phyloP scores from a whole-genome alignment of 805 yeast genomes.

The Nakazawaea laoshanensis region DNA sequence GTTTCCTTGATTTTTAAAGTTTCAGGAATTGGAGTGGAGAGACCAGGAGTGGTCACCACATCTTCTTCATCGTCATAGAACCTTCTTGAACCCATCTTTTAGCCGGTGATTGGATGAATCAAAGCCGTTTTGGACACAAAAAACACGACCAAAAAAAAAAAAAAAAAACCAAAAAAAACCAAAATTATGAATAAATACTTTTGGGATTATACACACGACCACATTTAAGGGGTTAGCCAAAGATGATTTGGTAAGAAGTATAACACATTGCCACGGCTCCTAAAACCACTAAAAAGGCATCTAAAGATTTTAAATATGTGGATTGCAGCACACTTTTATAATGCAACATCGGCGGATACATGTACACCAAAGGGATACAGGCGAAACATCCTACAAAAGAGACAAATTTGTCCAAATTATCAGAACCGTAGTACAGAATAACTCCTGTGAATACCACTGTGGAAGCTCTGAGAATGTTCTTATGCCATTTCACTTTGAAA shows the following conservation, averaged over 20 bases:
- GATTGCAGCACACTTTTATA: constrained; percentile 36
- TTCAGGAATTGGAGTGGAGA: too few species aligned
- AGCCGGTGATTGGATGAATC: not conserved
- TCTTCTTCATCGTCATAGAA: constrained; percentile 48
- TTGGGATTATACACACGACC: too few species aligned
- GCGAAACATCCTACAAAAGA: constrained; percentile 81
- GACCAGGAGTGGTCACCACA: constrained; percentile 40
- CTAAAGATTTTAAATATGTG: constrained; percentile 31
- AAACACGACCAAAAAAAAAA: too few species aligned
- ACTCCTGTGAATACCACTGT: constrained; percentile 47
- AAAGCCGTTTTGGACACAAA: too few species aligned
- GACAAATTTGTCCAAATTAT: constrained; percentile 64
- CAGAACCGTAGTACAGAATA: constrained; percentile 61
- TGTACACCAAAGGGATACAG: constrained; percentile 77
- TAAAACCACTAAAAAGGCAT: constrained; percentile 38
- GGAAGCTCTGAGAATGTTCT: constrained; percentile 47
- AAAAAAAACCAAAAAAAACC: too few species aligned
- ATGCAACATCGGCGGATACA: constrained; percentile 79
- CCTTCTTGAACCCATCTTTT: constrained; percentile 19
- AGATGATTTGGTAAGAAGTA: constrained; percentile 54
- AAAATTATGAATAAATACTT: too few species aligned
- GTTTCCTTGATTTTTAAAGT: constrained; percentile 22
- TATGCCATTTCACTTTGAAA: constrained; percentile 50
- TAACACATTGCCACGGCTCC: constrained; percentile 60
- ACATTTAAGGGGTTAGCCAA: constrained; percentile 12